Evolutionary conservation across 2,329 filamentous ascomycete species (phyloP).

Genomic region (Exutisphaerella laricina): DNA sequence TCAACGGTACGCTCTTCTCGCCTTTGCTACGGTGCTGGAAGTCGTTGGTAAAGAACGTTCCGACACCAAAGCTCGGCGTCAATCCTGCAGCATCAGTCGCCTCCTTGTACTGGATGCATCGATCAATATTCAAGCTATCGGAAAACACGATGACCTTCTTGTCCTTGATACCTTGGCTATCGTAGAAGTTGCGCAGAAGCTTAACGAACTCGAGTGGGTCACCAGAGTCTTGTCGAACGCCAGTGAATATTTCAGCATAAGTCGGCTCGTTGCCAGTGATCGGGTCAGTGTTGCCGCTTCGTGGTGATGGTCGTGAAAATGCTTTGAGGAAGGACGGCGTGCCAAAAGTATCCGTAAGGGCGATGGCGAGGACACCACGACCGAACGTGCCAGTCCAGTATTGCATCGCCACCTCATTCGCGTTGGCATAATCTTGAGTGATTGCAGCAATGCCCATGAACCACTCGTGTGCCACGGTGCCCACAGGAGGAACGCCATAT

Average conservation of each 20-base stretch:
- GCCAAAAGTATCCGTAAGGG: constrained; percentile 93
- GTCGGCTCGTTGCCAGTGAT: constrained; percentile 39
- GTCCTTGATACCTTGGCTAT: constrained; percentile 65
- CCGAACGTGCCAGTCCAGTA: constrained; percentile 94
- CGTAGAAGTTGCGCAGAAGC: constrained; percentile 75
- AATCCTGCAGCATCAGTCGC: constrained; percentile 76
- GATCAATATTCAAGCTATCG: constrained; percentile 86
- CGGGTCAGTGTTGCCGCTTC: constrained; percentile 22
- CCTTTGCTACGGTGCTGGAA: constrained; percentile 67
- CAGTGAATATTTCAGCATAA: constrained; percentile 77
- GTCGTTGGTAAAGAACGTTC: constrained; percentile 91
- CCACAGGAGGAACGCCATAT: constrained; percentile 75
- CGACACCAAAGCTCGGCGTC: constrained; percentile 83
- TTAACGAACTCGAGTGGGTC: constrained; percentile 76
- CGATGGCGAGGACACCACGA: constrained; percentile 66
- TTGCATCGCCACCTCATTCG: constrained; percentile 75
- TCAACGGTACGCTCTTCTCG: constrained; percentile 82
- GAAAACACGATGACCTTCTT: constrained; percentile 93
- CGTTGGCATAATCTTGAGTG: constrained; percentile 73
- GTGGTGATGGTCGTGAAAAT: constrained; percentile 62
- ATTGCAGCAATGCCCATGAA: constrained; percentile 98
- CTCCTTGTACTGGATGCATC: constrained; percentile 83
- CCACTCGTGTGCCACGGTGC: constrained; percentile 95
- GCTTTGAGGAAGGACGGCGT: constrained; percentile 81
- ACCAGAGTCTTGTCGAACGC: constrained; percentile 85